Conservation (phyloP, 495 filamentous ascomycete species). For the Achaetomiella virescens region DNA sequence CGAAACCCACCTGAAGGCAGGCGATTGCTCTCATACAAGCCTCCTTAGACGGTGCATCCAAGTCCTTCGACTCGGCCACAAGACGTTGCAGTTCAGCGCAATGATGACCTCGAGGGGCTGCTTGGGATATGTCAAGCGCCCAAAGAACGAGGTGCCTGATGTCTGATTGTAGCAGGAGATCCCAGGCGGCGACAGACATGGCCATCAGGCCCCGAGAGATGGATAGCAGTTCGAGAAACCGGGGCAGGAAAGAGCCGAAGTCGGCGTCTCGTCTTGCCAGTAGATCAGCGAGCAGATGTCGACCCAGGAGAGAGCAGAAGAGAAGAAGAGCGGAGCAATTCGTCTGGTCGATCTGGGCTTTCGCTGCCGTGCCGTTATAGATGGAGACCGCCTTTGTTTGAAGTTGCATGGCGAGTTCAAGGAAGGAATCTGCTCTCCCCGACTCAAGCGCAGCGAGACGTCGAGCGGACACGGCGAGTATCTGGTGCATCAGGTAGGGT, state of each 20-base stretch:
- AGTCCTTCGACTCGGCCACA: slow-evolving; percentile 10
- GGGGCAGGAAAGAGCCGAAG: slow-evolving; percentile 27
- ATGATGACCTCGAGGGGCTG: slow-evolving; percentile 14
- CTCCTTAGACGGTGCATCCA: slow-evolving; percentile 22
- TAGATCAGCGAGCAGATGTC: slow-evolving; percentile 32
- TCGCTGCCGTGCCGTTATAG: slow-evolving; percentile 28
- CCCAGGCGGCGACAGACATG: slow-evolving; percentile 30
- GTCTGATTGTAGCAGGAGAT: slow-evolving; percentile 26
- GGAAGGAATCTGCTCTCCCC: slow-evolving; percentile 17
- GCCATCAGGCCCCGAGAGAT: slow-evolving; percentile 29
- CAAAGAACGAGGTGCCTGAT: slow-evolving; percentile 24
- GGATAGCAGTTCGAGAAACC: slow-evolving; percentile 27
- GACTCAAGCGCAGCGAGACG: slow-evolving; percentile 27
- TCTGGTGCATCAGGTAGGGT: slow-evolving; percentile 32
- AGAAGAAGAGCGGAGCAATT: slow-evolving; percentile 33
- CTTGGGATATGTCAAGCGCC: slow-evolving; percentile 14
- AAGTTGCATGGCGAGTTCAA: slow-evolving; percentile 25
- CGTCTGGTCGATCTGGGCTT: slow-evolving; percentile 23
- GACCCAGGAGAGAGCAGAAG: slow-evolving; percentile 31
- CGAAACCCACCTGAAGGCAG: slow-evolving; percentile 31
- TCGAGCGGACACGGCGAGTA: slow-evolving; percentile 34
- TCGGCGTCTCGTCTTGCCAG: slow-evolving; percentile 23
- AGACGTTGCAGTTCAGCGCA: slow-evolving; percentile 16
- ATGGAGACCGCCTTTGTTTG: slow-evolving; percentile 34
- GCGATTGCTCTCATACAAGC: slow-evolving; percentile 24